phyloP scores from a whole-genome alignment of 2,329 filamentous ascomycete species.

The Aspergillus fructus region DNA sequence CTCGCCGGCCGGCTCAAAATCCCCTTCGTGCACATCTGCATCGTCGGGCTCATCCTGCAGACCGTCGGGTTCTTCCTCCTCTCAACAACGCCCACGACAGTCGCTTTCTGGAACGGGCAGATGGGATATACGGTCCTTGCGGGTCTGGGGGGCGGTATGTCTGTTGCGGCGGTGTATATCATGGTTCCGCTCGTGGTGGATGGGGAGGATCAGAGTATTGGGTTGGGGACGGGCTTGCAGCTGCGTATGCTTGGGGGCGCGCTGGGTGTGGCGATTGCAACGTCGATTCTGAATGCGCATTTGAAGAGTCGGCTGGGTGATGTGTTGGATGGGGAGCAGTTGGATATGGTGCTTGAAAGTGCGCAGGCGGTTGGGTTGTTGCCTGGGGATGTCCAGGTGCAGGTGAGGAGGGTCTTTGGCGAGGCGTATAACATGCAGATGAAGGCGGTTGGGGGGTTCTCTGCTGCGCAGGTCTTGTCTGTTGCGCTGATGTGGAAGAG shows the following conservation, averaged over 20 bases:
- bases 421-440: conserved; percentile 21
- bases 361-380: neutral
- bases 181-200: conserved; percentile 16
- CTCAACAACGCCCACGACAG: conserved; percentile 6
- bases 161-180: conserved; percentile 19
- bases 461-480: conserved; percentile 11
- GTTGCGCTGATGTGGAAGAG: conserved; percentile 20
- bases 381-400: neutral
- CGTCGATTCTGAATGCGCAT: conserved; percentile 18
- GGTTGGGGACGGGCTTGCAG: conserved; percentile 39
- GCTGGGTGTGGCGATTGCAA: conserved; percentile 38
- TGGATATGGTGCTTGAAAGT: conserved; percentile 4
- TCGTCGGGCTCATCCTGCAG: conserved; percentile 15
- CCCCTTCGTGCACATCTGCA: conserved; percentile 16
- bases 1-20: conserved; percentile 11
- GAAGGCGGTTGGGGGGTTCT: conserved; percentile 18
- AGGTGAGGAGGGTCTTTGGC: conserved; percentile 11
- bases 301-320: neutral
- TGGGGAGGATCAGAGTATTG: conserved; percentile 29
- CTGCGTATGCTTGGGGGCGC: conserved; percentile 41
- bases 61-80: conserved; percentile 18
- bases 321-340: neutral
- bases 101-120: conserved; percentile 22
- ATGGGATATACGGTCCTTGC: conserved; percentile 20
- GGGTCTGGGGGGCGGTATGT: conserved; percentile 15